phyloP scores from a whole-genome alignment of 2,329 filamentous ascomycete species.

The Cytospora chrysosperma region DNA sequence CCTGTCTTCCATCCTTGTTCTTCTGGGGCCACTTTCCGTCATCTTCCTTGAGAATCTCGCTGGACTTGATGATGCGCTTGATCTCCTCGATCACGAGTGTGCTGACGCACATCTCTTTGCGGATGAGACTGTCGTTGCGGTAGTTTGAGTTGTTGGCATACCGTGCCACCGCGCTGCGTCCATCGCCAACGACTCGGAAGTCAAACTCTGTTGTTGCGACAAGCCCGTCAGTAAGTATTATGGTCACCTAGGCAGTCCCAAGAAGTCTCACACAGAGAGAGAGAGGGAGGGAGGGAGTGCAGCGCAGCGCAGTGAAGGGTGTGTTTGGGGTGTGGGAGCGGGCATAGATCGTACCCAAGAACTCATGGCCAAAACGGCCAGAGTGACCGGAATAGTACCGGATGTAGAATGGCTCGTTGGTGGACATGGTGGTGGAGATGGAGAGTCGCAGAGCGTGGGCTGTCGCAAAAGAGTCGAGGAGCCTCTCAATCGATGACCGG shows the following conservation, averaged over 20 bases:
- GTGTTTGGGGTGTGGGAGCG: neutral
- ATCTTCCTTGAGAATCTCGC: conserved; percentile 98
- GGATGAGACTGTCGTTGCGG: conserved; percentile 95
- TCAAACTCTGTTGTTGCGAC: conserved; percentile 74
- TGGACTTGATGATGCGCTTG: conserved; percentile 94
- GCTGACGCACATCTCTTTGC: conserved; percentile 99
- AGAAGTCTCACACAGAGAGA: too few relatives aligned
- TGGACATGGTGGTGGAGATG: conserved; percentile 54
- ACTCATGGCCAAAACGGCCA: conserved; percentile 96
- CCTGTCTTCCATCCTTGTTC: conserved; percentile 97
- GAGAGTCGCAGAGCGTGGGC: neutral
- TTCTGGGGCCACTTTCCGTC: conserved; percentile 98
- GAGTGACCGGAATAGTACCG: conserved; percentile 99
- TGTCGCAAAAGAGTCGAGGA: neutral
- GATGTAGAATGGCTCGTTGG: conserved; percentile 86
- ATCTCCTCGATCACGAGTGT: conserved; percentile 88
- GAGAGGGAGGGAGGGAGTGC: too few relatives aligned
- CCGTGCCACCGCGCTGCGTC: conserved; percentile 86
- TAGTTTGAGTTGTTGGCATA: conserved; percentile 99
- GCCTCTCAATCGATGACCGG: neutral
- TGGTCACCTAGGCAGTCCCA: neutral
- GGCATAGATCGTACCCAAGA: conserved; percentile 67
- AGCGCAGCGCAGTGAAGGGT: too few relatives aligned
- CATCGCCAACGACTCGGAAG: conserved; percentile 88
- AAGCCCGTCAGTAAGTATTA: conserved; percentile 28